Conservation (phyloP, 2,329 filamentous ascomycete species). For the Plenodomus lindquistii region DNA sequence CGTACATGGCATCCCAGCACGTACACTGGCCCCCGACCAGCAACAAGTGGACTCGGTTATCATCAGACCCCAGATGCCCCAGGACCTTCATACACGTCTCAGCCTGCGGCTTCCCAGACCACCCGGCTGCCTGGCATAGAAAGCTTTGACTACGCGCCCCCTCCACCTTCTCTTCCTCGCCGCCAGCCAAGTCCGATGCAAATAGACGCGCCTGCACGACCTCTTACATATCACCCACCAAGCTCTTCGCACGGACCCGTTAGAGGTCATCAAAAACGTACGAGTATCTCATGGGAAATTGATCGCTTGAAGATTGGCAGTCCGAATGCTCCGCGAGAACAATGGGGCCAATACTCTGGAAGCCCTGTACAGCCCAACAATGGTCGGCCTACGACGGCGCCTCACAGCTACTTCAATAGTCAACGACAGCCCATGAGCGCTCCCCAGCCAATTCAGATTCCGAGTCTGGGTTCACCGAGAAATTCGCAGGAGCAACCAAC, state of each 20-base stretch:
- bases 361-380: conserved; percentile 22
- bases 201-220: conserved; percentile 61
- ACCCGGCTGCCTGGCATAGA: conserved; percentile 86
- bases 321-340: conserved; percentile 43
- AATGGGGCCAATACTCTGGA: conserved; percentile 39
- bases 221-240: conserved; percentile 43
- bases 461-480: conserved; percentile 39
- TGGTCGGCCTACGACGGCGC: conserved; percentile 41
- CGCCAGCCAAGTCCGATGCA: conserved; percentile 77
- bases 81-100: conserved; percentile 58
- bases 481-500: conserved; percentile 47
- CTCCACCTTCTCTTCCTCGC: conserved; percentile 63
- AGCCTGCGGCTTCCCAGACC: conserved; percentile 60
- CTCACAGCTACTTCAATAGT: conserved; percentile 41
- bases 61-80: conserved; percentile 71
- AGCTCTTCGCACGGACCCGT: conserved; percentile 25
- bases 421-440: conserved; percentile 26
- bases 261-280: conserved; percentile 36
- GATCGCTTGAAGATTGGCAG: conserved; percentile 67
- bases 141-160: conserved; percentile 79
- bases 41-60: conserved; percentile 74
- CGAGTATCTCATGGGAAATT: conserved; percentile 63
- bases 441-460: conserved; percentile 31
- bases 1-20: conserved; percentile 91
- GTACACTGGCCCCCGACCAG: conserved; percentile 60